Base-by-base conservation (phyloP, 2,329 filamentous ascomycete species). In the Ascocoryne sarcoides region DNA sequence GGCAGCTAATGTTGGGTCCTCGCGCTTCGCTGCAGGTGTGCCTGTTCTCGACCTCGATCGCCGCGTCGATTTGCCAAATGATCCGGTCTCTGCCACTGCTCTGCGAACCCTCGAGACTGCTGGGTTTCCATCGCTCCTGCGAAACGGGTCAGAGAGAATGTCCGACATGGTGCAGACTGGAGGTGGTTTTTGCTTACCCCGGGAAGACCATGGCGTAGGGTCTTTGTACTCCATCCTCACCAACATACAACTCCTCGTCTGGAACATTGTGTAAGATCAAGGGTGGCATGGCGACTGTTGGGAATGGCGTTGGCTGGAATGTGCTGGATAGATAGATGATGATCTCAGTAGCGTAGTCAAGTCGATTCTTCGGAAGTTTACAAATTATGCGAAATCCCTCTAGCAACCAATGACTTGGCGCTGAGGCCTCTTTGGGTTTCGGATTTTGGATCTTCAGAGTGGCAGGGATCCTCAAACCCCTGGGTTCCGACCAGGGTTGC, bases 221-320 rank as follows among this genome's bases (percentile, higher is more conserved):
- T 46, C 78, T 65, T 59, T 75, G 73, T 48, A 81, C 58, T 46
- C 78, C 78, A 61, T 82, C 78, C 39, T 79, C 75, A 42, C 78
- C 78, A 4, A 76, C 63, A 57, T 80, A 82, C 36, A 77, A 72
- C 57, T 82, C 78, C 37, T 82, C 77, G 49, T 82, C 77, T 42
- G 77, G 76, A 48, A 82, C 78, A 57, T 80, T 81, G 57, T 82
- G 78, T 23, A 82, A 65, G 54, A 82, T 80, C 43, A 82, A 65
- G 50, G 78, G 78, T 42, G 76, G 71, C 76, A 80, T 81, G 49
- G 48, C 56, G 23, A 12, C 23, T 26, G 12, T 7, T 12, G 23
- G 23, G 23, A 7, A n/a, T n/a, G n/a, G n/a, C n/a, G n/a, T n/a
- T n/a, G n/a, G n/a, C n/a, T n/a, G n/a, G n/a, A n/a, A n/a, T n/a